Conservation (phyloP, 192 early-diverging fungal genomes). For the Martensiomyces pterosporus region DNA sequence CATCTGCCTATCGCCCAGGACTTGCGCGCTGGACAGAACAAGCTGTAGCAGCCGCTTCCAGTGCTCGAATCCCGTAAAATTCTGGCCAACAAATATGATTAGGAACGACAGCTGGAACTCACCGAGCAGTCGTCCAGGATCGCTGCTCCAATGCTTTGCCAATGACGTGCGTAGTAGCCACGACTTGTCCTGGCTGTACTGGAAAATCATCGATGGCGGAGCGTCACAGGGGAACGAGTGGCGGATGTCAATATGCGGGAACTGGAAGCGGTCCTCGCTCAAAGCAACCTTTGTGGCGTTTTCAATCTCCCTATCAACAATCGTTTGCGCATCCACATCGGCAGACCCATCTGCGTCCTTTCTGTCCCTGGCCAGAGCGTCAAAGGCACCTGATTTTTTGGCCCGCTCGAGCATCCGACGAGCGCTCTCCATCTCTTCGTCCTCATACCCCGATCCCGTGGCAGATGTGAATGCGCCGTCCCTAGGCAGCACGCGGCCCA, state of each 20-base stretch:
- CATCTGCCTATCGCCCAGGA: conserved; percentile 36
- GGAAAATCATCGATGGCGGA: conserved; percentile 59
- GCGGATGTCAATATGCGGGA: conserved; percentile 75
- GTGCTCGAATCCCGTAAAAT: conserved; percentile 81
- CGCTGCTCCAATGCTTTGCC: conserved; percentile 13
- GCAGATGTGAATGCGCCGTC: conserved; percentile 39
- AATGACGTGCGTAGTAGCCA: conserved; percentile 59
- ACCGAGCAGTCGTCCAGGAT: conserved; percentile 56
- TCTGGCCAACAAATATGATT: conserved; percentile 71
- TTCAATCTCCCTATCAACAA: not conserved
- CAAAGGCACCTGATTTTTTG: not conserved
- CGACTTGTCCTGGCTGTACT: conserved; percentile 85
- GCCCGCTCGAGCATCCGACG: conserved; percentile 9
- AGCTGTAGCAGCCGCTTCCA: conserved; percentile 80
- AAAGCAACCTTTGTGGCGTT: too few species aligned
- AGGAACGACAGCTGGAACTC: conserved; percentile 84
- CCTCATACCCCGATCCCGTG: conserved; percentile 57
- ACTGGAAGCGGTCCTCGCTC: conserved; percentile 40
- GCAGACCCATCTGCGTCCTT: too few species aligned
- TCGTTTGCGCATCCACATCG: not conserved
- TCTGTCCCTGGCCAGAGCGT: not conserved
- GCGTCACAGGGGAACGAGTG: conserved; percentile 77
- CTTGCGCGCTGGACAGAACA: conserved; percentile 61
- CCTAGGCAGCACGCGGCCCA: conserved; percentile 50
- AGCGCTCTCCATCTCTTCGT: conserved; percentile 51